Evolutionary conservation across 2,329 filamentous ascomycete genomes (phyloP).

Genomic region (Amylocarpus encephaloides): DNA sequence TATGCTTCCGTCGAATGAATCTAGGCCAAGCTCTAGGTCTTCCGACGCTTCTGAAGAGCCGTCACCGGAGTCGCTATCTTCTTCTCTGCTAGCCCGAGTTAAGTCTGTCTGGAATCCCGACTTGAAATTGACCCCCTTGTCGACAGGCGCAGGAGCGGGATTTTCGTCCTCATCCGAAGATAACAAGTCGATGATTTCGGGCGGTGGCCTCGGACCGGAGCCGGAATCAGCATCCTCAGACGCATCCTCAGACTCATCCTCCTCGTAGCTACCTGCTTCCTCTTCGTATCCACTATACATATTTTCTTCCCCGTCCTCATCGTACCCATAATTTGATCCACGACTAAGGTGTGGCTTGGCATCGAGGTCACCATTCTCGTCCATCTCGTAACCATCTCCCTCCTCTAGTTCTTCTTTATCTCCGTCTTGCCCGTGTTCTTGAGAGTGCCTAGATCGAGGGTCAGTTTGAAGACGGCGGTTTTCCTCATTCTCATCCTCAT

Average conservation of each 20-base stretch:
- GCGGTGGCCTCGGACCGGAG: neutral
- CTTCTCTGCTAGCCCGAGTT: neutral
- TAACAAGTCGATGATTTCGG: constrained; percentile 30
- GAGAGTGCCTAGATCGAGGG: too few relatives aligned
- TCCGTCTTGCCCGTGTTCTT: too few relatives aligned
- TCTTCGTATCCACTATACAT: constrained; percentile 4
- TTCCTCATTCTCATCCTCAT: constrained; percentile 4
- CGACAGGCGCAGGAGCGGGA: constrained; percentile 1
- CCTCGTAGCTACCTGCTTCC: constrained; percentile 25
- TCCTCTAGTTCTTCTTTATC: constrained; percentile 1
- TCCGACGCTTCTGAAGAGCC: constrained; percentile 1
- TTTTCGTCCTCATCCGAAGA: constrained; percentile 32
- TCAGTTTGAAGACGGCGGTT: neutral
- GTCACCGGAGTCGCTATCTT: constrained; percentile 5
- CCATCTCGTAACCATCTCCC: constrained; percentile 11
- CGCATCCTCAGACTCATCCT: constrained; percentile 21
- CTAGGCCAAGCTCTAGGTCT: too few relatives aligned
- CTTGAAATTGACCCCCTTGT: neutral
- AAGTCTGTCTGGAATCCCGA: too few relatives aligned
- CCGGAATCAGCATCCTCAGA: constrained; percentile 1
- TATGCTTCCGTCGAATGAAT: too few relatives aligned
- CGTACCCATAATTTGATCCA: constrained; percentile 8
- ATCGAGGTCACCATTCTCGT: constrained; percentile 3
- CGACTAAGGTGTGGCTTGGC: too few relatives aligned
- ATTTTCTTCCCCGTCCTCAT: constrained; percentile 14